A percentile compares a stretch with the other conserved stretches of the same genome.
These are phyloP conservation scores for Platismatia glauca DNA, from an alignment of 495 filamentous ascomycete species.

Conservation along the genomic window DNA sequence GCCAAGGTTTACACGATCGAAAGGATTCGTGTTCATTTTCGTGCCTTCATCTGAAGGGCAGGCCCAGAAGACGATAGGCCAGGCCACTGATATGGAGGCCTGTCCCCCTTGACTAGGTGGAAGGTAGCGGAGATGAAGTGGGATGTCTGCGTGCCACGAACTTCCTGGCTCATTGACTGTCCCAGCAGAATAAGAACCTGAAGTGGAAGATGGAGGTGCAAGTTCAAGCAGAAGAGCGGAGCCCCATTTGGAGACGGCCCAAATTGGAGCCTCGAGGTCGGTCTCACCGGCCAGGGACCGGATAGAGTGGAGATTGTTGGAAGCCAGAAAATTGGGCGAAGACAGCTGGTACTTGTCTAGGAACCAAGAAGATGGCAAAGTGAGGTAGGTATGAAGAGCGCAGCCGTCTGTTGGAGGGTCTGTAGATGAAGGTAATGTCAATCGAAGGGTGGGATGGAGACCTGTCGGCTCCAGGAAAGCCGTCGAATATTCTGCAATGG, in stretches of 20 bases:
- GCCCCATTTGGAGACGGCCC: slow-evolving; percentile 70
- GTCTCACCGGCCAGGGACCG: slow-evolving; percentile 66
- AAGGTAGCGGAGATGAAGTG: slow-evolving; percentile 85
- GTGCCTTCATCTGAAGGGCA: slow-evolving; percentile 65
- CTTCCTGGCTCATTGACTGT: slow-evolving; percentile 18
- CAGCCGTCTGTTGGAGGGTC: slow-evolving; percentile 42
- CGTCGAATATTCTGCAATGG: slow-evolving; percentile 37
- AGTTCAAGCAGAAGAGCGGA: slow-evolving; percentile 71
- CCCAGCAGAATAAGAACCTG: not conserved
- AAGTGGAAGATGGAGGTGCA: slow-evolving; percentile 35
- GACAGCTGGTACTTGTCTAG: slow-evolving; percentile 78
- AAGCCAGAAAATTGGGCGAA: slow-evolving; percentile 55
- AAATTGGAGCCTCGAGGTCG: slow-evolving; percentile 89
- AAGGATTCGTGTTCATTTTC: slow-evolving; percentile 72
- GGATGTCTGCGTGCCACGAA: slow-evolving; percentile 67
- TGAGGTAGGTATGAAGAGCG: slow-evolving; percentile 72
- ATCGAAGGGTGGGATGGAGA: slow-evolving; percentile 75
- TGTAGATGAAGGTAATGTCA: slow-evolving; percentile 38
- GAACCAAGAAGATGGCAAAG: slow-evolving; percentile 77
- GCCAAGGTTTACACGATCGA: slow-evolving; percentile 73
- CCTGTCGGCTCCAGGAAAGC: slow-evolving; percentile 63
- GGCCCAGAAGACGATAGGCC: slow-evolving; percentile 88
- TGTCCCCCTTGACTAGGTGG: slow-evolving; percentile 32
- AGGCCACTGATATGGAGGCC: slow-evolving; percentile 46
- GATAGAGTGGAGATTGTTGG: slow-evolving; percentile 63